These are phyloP conservation scores for Spinacia oleracea DNA, from an alignment of 179 eudicot genomes.

Conservation along the genomic window DNA sequence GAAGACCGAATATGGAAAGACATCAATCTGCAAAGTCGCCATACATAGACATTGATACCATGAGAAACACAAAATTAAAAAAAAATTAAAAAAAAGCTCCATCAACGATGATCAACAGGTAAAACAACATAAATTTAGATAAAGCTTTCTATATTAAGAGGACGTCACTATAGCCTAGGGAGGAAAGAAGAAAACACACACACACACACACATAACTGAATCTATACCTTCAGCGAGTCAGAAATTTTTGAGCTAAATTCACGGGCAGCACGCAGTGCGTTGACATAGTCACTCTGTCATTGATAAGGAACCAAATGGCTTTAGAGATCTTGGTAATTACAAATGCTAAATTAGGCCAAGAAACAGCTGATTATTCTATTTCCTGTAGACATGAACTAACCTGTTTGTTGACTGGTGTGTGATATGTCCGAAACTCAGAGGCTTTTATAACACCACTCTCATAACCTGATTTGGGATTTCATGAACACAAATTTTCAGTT, in stretches of 20 bases:
- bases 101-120: background rate
- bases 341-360: background rate
- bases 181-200: background rate
- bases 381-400: slow-evolving; percentile 35
- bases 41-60: slow-evolving; percentile 11
- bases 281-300: slow-evolving; percentile 72
- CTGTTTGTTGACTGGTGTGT: slow-evolving; percentile 92
- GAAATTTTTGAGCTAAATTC: slow-evolving; percentile 80
- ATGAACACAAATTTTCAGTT: slow-evolving; percentile 17
- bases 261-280: slow-evolving; percentile 83
- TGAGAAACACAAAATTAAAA: slow-evolving; percentile 17
- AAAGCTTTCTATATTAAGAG: background rate
- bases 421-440: slow-evolving; percentile 92
- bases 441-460: slow-evolving; percentile 78
- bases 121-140: background rate
- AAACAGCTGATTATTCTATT: background rate
- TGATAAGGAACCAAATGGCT: slow-evolving; percentile 18
- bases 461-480: slow-evolving; percentile 46
- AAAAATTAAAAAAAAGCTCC: background rate
- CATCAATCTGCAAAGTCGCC: slow-evolving; percentile 63
- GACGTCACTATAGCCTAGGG: background rate
- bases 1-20: slow-evolving; percentile 91
- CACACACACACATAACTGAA: no score
- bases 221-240: slow-evolving; percentile 70
- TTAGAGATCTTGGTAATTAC: slow-evolving; percentile 6